Conservation (phyloP, 2,329 filamentous ascomycete species). For the Periconia digitata region DNA sequence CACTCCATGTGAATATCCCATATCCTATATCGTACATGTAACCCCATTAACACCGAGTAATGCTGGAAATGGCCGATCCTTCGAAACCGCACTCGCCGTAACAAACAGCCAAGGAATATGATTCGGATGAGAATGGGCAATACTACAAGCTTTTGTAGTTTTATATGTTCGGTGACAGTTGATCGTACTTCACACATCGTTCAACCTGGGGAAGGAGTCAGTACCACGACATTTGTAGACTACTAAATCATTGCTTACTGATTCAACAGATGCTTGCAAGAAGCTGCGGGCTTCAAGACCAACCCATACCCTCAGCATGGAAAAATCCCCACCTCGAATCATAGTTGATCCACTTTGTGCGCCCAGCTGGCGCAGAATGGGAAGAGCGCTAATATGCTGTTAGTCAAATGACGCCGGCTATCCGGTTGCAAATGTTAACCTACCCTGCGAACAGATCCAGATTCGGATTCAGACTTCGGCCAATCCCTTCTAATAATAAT, state of each 20-base stretch:
- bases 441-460: constrained; percentile 80
- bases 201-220: constrained; percentile 64
- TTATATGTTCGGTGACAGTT: constrained; percentile 82
- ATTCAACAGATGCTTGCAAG: constrained; percentile 86
- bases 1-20: not conserved
- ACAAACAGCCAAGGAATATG: too few relatives aligned
- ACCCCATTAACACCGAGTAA: not conserved
- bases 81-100: not conserved
- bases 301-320: constrained; percentile 87
- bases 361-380: constrained; percentile 85
- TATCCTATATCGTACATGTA: not conserved
- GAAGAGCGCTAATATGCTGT: constrained; percentile 66
- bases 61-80: not conserved
- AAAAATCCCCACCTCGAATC: constrained; percentile 52
- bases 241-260: constrained; percentile 57
- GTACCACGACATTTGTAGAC: not conserved
- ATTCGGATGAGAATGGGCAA: too few relatives aligned
- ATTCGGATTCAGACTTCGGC: constrained; percentile 79
- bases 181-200: constrained; percentile 86
- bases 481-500: constrained; percentile 89
- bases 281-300: constrained; percentile 87
- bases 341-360: constrained; percentile 68
- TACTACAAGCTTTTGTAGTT: not conserved
- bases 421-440: constrained; percentile 21
- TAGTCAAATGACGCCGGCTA: constrained; percentile 6